A percentile compares a stretch with the other conserved stretches of the same genome.
These are phyloP conservation scores for Allomyces macrogynus DNA, from an alignment of 192 early-diverging fungal species.

Conservation along the genomic window DNA sequence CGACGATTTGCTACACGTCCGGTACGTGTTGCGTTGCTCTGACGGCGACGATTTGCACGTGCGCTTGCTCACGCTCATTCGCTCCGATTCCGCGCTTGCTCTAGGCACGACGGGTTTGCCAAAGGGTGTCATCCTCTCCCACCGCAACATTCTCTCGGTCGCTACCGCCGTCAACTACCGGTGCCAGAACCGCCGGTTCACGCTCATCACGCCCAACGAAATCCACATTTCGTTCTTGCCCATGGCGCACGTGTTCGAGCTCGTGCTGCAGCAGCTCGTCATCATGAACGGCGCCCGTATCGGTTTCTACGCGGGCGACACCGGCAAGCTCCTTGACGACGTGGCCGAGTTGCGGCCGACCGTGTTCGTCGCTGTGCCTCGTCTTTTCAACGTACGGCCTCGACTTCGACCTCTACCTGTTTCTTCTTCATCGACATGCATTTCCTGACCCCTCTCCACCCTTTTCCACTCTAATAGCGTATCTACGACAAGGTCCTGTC, in stretches of 20 bases:
- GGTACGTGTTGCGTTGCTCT: too few relatives aligned
- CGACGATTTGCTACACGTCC: conserved; percentile 73
- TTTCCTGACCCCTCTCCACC: too few relatives aligned
- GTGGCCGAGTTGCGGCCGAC: conserved; percentile 63
- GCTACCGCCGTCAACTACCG: conserved; percentile 10
- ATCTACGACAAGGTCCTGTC: conserved; percentile 67
- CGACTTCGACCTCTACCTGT: too few relatives aligned
- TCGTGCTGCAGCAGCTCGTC: conserved; percentile 29
- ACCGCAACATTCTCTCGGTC: conserved; percentile 47
- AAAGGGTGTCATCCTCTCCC: conserved; percentile 71
- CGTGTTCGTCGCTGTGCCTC: conserved; percentile 71
- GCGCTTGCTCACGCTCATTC: too few relatives aligned
- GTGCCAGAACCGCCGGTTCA: conserved; percentile 8
- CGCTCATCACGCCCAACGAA: conserved; percentile 16
- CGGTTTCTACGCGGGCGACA: conserved; percentile 49
- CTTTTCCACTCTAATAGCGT: conserved; percentile 9
- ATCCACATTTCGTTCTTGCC: conserved; percentile 73
- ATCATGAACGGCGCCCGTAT: conserved; percentile 44
- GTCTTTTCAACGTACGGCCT: conserved; percentile 51
- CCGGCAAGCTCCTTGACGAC: conserved; percentile 61
- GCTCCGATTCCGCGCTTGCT: too few relatives aligned
- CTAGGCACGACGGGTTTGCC: conserved; percentile 41
- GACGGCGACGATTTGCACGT: too few relatives aligned
- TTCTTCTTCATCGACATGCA: too few relatives aligned
- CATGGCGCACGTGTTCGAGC: conserved; percentile 78